Base-by-base conservation (phyloP, 208 protist genomes). In the Crithidia expoeki region DNA sequence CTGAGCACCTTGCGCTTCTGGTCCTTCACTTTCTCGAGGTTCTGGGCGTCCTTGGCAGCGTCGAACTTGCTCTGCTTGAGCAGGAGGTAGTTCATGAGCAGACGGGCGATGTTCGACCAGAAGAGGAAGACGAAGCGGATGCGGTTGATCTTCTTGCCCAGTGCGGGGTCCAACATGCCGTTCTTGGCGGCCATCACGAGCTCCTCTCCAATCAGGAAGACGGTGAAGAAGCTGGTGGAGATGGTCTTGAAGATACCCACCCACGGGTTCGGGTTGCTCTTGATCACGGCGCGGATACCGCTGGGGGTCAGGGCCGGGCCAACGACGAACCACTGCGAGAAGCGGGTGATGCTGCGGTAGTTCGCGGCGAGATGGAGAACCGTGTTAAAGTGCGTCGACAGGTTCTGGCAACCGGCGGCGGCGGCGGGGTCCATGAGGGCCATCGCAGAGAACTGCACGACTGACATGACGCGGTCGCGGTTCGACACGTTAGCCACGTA, bases 41-140 rank as follows among this genome's bases (percentile, higher is more conserved):
- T 66, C 56, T 80, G 53, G 58, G 19, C 61, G 44, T 82, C 81
- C 68, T 86, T 86, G 51, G 40, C 59, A 34, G 56, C 70, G 58
- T 84, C 70, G 56, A 76, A 84, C n/a, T 44, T 82, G 68, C 72
- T 74, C 46, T 63, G 62, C 81, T 83, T 84, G 21, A 83, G 47
- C 12, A 88, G 27, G 11, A 89, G 73, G 69, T 89, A 89, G 74
- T 85, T 89, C 77, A 85, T 83, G 30, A 82, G 72, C 25, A 83
- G 79, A 34, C 80, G 88, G n/a, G 68, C 63, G 19, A 95, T 56
- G 69, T 93, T 95, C n/a, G 85, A 94, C 72, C 81, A 95, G 76
- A 95, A 95, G 62, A 95, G 73, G 71, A 88, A 90, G 44, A 92
- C 81, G 46, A 89, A 88, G 52, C 87, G 84, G 33, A 94, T 73